Percentiles rank a stretch among this genome's conserved stretches.
Conservation (phyloP, 495 filamentous ascomycete species). For the Trichocladium uniseriatum region DNA sequence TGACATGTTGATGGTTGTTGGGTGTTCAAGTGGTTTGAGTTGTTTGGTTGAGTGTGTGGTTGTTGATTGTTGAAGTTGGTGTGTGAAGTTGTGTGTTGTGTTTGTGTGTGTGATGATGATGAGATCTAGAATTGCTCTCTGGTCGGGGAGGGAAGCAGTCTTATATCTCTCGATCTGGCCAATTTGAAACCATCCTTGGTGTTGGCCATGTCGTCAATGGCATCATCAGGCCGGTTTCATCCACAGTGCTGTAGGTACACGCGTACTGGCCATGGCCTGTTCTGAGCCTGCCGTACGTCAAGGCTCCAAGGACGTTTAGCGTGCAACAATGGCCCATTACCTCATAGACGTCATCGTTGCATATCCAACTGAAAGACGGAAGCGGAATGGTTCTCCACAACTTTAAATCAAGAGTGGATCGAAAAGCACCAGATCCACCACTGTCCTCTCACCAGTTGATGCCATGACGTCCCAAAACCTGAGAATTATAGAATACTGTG, state of each 20-base stretch:
- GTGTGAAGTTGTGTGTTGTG: slow-evolving; percentile 5
- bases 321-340: no score
- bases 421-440: no score
- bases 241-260: no score
- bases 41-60: slow-evolving; percentile 2
- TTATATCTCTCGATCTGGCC: slow-evolving; percentile 4
- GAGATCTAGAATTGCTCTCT: not conserved
- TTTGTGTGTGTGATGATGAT: slow-evolving; percentile 9
- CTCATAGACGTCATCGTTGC: no score
- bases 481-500: no score
- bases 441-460: no score
- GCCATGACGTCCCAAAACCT: no score
- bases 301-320: no score
- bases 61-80: slow-evolving; percentile 6
- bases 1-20: slow-evolving; percentile 47
- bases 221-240: slow-evolving; percentile 7
- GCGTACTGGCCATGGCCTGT: no score
- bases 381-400: no score
- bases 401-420: no score
- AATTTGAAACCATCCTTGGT: not conserved
- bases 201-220: slow-evolving; percentile 2
- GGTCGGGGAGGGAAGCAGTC: not conserved
- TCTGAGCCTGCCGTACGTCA: not conserved
- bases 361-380: no score
- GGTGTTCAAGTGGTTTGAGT: not conserved